Base-by-base conservation (phyloP, 2,329 filamentous ascomycete species). In the Coniochaeta hoffmannii region DNA sequence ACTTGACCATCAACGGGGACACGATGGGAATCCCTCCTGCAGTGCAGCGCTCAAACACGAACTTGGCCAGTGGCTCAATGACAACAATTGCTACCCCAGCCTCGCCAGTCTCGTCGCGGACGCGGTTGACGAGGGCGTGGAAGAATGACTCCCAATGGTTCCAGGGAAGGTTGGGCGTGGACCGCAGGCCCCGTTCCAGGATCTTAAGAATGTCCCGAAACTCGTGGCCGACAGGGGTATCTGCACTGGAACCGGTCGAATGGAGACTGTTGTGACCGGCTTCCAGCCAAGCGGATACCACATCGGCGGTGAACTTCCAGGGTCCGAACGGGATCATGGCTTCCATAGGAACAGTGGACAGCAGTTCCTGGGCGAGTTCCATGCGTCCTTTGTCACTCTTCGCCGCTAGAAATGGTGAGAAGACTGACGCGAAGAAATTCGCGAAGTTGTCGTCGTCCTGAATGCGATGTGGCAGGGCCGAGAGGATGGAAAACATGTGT, bases 191-290 rank as follows among this genome's bases (percentile, higher is more conserved):
- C 60, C 78, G 73, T 62, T 86, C 79, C 3, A 96, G 75, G 32
- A 95, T 79, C 17, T 80, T 85, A 15, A 86, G 77, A 24, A 88
- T 73, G 53, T 87, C 82, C 9, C 87, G 84, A 60, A 89, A 91
- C 55, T 90, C 85, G 11, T 83, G 81, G 14, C 87, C 82, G 54
- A 86, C 67, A 34, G 82, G 73, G 56, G 76, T 69, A 9, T 77
- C 73, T 31, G 62, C 67, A 9, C 63, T 63, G 14, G 71, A 78
- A 61, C 68, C 71, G 51, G 65, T 72, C 17, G 68, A 71, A 32
- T 68, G 69, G 53, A 66, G 59, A 59, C 68, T 75, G 55, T 61
- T 61, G 66, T 74, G 66, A 30, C 60, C 62, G 63, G 65, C 71
- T 12, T 76, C 71, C 30, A 84, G 61, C 53, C 73, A 72, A 3